Evolutionary conservation across 805 yeast species (phyloP).

Genomic region (Candida xiaguanensis): DNA sequence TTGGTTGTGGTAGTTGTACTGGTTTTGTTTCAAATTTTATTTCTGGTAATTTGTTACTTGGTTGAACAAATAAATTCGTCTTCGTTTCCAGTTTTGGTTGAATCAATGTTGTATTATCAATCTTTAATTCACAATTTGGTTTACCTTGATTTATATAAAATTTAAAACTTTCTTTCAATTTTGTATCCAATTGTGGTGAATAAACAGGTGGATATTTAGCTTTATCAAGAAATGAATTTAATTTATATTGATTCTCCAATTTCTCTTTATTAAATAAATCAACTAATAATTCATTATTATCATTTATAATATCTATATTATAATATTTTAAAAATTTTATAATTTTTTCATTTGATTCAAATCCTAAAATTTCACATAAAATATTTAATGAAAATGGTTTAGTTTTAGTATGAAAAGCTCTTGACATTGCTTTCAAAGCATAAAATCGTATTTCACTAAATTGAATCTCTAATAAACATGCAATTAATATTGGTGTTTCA

Average conservation of each 20-base stretch:
- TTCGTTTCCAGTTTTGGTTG: background rate
- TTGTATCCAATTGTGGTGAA: conserved; percentile 29
- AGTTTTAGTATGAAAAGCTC: conserved; percentile 66
- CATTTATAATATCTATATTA: conserved; percentile 44
- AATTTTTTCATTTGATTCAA: conserved; percentile 56
- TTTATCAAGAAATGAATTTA: conserved; percentile 35
- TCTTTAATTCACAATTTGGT: conserved; percentile 24
- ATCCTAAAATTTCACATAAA: conserved; percentile 55
- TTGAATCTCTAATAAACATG: conserved; percentile 75
- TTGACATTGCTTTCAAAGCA: conserved; percentile 64
- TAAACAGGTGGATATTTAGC: conserved; percentile 34
- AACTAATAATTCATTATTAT: conserved; percentile 25
- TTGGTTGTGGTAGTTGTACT: background rate
- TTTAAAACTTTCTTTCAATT: conserved; percentile 18
- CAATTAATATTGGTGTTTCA: conserved; percentile 59
- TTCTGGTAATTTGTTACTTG: conserved; percentile 1
- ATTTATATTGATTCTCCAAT: conserved; percentile 35
- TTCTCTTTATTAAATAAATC: conserved; percentile 43
- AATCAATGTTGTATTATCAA: conserved; percentile 9
- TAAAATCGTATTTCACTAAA: conserved; percentile 75
- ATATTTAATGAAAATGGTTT: conserved; percentile 55
- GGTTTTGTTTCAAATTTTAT: conserved; percentile 2
- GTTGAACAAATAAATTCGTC: background rate
- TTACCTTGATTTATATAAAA: conserved; percentile 33
- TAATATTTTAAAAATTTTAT: conserved; percentile 59